These are phyloP conservation scores for Monoraphidium neglectum DNA, from an alignment of 139 green algal species.

Conservation along the genomic window DNA sequence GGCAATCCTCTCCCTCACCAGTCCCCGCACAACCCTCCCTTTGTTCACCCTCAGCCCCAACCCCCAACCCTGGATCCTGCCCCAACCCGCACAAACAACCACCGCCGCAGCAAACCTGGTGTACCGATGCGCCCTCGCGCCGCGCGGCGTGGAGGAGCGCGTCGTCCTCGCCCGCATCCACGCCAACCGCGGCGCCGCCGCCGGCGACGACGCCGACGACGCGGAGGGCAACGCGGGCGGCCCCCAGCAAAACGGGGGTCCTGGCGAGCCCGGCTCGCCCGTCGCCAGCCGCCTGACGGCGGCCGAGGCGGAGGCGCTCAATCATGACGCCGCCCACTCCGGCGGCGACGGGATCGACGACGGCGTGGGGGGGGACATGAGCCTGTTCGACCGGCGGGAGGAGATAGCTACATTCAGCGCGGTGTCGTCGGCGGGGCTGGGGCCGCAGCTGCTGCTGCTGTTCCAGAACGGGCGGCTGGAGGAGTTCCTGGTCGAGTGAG, in stretches of 20 bases:
- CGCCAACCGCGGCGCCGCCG: conserved; percentile 1
- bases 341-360: no score
- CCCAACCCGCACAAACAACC: conserved; percentile 38
- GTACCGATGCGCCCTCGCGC: conserved; percentile 34
- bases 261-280: no score
- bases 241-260: no score
- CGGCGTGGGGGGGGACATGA: neutral
- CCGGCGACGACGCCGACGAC: no score
- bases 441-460: conserved; percentile 58
- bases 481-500: conserved; percentile 51
- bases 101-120: conserved; percentile 70
- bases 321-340: no score
- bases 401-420: conserved; percentile 52
- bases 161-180: conserved; percentile 24
- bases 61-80: no score
- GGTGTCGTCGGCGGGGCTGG: conserved; percentile 48
- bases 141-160: neutral
- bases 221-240: no score
- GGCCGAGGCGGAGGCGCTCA: no score
- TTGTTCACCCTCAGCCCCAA: no score
- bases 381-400: conserved; percentile 45
- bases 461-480: conserved; percentile 66
- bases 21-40: conserved; percentile 3
- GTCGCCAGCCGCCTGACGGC: no score
- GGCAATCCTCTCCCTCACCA: neutral